Evolutionary conservation across 2,329 filamentous ascomycete genomes (phyloP).

Genomic region (Alternaria panax): DNA sequence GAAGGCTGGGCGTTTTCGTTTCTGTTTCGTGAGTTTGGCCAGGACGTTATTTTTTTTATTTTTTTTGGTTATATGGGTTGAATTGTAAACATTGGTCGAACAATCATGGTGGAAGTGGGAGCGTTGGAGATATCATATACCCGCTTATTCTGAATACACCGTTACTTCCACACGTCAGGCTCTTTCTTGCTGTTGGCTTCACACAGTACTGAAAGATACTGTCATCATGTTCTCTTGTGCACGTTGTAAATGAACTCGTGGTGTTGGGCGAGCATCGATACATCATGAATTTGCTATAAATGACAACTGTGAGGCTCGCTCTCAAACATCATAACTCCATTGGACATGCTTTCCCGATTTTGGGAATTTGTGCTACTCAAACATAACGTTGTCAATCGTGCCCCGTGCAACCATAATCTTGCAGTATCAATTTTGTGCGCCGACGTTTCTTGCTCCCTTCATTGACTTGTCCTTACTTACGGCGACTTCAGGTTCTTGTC

Average conservation of each 20-base stretch:
- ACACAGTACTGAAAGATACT: background rate
- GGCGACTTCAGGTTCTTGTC: conserved; percentile 11
- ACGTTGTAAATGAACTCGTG: background rate
- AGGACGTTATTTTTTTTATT: background rate
- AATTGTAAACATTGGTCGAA: background rate
- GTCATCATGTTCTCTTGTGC: background rate
- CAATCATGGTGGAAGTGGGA: background rate
- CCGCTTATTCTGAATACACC: background rate
- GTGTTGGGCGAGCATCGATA: background rate
- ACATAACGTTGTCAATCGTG: background rate
- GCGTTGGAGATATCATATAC: background rate
- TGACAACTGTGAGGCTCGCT: background rate
- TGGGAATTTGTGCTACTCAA: background rate
- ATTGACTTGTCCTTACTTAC: background rate
- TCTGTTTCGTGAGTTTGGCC: background rate
- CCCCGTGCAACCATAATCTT: background rate
- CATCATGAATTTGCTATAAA: background rate
- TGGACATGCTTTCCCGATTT: background rate
- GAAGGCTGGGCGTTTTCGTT: background rate
- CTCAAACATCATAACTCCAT: background rate
- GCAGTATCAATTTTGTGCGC: background rate
- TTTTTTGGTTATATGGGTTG: background rate
- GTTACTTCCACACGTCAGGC: background rate
- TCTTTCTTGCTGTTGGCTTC: background rate
- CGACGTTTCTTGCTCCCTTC: background rate